Evolutionary conservation across 352 stramenopile genomes (phyloP), one percentile per base, ranked within the genome.

Genomic region (Phytophthora podocarpi): DNA sequence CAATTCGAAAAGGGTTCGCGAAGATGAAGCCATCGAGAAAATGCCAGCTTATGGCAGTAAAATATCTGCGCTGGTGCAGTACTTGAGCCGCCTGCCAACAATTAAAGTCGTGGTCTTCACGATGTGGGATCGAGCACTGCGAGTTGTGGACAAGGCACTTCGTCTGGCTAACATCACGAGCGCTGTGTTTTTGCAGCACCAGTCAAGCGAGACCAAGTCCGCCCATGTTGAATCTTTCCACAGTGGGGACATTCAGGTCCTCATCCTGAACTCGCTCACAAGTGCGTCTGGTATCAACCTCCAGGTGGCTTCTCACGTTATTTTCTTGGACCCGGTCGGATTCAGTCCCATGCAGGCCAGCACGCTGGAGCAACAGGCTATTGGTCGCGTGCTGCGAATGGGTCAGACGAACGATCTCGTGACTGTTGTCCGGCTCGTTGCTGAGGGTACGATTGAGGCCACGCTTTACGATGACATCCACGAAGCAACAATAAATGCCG

Each of bases 271-370:
- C 50, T 86, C 85, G 43, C 76, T 91, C 30, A 91, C 79, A 32
- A 95, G 85, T 49, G 85, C 87, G 13, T 92, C 82, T 20, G 87
- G 85, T 6, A 93, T 91, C 66, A 96, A 96, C 43, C 61, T 96
- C 32, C 85, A 95, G 50, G 76, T 89, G 40, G 87, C 87, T 13
- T 91, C 83, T 6, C 87, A 94, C 34, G 80, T 95, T 20, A 80
- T 95, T 35, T 89, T 96, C 56, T 45, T 96, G 6, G 87, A 96
- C 39, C 83, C 84, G 1, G 80, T 91, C 9, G 84, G 87, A 9
- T 82, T 70, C 37, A 90, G 74, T 39, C 72, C 82, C 2, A 76
- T 74, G n/a, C 84, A 96, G 46, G 87, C 82, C 27, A 88, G 76
- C 28, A 81, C 85, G 13, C 64, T 95, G 23, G 87, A 95, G 68